phyloP scores from a whole-genome alignment of 148 eudicot species.

The Amaranthus palmeri region DNA sequence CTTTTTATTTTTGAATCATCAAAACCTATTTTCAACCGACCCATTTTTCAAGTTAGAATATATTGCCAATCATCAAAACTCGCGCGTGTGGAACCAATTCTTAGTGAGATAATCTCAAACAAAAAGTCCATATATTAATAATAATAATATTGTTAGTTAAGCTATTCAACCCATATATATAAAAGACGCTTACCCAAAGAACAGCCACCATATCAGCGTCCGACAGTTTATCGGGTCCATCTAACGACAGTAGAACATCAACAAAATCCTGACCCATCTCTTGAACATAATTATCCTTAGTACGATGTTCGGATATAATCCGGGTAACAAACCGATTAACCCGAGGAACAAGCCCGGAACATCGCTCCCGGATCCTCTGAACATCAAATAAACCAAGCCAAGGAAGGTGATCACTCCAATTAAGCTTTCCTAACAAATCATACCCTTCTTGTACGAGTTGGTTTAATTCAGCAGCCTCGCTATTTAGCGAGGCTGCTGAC shows the following conservation, averaged over 20 bases:
- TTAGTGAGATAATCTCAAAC: neutral
- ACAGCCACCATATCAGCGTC: constrained; percentile 67
- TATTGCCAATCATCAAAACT: neutral
- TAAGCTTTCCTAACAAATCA: constrained; percentile 47
- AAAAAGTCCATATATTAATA: too few relatives aligned
- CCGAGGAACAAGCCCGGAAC: constrained; percentile 41
- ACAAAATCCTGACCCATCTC: constrained; percentile 35
- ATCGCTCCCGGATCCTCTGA: constrained; percentile 42
- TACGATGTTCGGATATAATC: constrained; percentile 49
- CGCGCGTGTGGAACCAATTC: neutral
- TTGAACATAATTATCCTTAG: neutral
- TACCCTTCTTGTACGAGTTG: constrained; percentile 57
- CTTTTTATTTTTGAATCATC: too few relatives aligned
- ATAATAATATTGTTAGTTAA: too few relatives aligned
- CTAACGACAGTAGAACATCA: constrained; percentile 53
- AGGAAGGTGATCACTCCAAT: constrained; percentile 66
- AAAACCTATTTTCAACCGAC: too few relatives aligned
- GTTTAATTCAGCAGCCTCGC: constrained; percentile 38
- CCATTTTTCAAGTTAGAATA: neutral
- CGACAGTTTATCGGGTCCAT: constrained; percentile 41
- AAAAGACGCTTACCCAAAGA: constrained; percentile 48
- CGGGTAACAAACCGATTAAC: constrained; percentile 49
- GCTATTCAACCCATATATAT: too few relatives aligned
- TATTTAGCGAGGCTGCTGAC: neutral
- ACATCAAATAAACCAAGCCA: constrained; percentile 41